These are phyloP conservation scores for Aspergillus ellipticus DNA, from an alignment of 495 filamentous ascomycete genomes.

Conservation along the genomic window DNA sequence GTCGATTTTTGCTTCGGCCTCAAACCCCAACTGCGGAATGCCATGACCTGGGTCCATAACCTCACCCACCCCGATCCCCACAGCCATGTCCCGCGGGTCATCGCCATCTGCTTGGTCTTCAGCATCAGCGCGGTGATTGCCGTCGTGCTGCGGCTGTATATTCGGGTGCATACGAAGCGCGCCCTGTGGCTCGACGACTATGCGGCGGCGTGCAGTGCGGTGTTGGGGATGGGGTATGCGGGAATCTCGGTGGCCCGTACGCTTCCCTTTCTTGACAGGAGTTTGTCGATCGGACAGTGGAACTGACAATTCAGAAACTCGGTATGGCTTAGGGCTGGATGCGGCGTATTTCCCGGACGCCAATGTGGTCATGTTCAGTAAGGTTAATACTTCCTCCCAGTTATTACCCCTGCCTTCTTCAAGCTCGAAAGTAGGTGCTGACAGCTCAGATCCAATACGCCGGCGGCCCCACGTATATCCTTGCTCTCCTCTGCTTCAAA, in stretches of 20 bases:
- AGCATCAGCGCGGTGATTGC: slow-evolving; percentile 20
- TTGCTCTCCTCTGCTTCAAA: slow-evolving; percentile 50
- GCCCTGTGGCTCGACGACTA: slow-evolving; percentile 27
- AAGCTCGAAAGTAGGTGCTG: background rate
- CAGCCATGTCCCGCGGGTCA: slow-evolving; percentile 18
- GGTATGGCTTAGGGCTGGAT: slow-evolving; percentile 27
- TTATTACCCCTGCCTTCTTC: background rate
- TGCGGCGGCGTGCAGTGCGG: slow-evolving; percentile 20
- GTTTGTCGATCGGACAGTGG: background rate
- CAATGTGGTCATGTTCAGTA: slow-evolving; percentile 26
- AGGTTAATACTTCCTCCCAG: slow-evolving; percentile 12
- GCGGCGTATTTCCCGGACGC: slow-evolving; percentile 18
- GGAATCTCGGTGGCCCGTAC: slow-evolving; percentile 24
- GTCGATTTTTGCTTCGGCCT: background rate
- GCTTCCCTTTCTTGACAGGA: slow-evolving; percentile 6
- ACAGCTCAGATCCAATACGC: slow-evolving; percentile 26
- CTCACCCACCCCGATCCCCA: slow-evolving; percentile 21
- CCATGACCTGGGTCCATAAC: slow-evolving; percentile 34
- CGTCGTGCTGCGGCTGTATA: slow-evolving; percentile 22
- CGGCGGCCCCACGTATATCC: slow-evolving; percentile 28
- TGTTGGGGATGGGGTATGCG: slow-evolving; percentile 19
- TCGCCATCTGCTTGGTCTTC: slow-evolving; percentile 19
- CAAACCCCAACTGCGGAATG: background rate
- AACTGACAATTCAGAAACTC: slow-evolving; percentile 20
- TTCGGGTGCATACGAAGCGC: slow-evolving; percentile 18